Evolutionary conservation across 2,329 filamentous ascomycete species (phyloP).

Genomic region (Arthrinium puccinioides): DNA sequence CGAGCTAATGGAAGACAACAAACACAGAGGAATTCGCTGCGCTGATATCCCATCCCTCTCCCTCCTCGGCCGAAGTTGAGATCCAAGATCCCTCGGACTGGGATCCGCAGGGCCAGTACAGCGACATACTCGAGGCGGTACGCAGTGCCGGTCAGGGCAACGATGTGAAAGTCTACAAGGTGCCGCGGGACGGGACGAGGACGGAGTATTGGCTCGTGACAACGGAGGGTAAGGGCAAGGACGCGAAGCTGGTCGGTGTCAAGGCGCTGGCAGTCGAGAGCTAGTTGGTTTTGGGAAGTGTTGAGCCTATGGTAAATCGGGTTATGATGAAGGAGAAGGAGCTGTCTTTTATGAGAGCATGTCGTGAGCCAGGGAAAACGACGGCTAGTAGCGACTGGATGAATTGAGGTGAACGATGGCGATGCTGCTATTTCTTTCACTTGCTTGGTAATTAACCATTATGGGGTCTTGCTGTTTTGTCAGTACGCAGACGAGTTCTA

Average conservation of each 20-base stretch:
- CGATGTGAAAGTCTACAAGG: conserved; percentile 69
- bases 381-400: too few relatives aligned
- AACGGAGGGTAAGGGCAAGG: conserved; percentile 46
- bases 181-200: conserved; percentile 54
- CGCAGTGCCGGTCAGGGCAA: conserved; percentile 53
- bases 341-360: too few relatives aligned
- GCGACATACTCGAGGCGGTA: conserved; percentile 61
- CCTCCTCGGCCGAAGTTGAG: conserved; percentile 49
- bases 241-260: conserved; percentile 62
- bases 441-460: background rate
- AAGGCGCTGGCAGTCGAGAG: conserved; percentile 75
- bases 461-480: background rate
- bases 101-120: conserved; percentile 66
- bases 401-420: too few relatives aligned
- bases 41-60: conserved; percentile 53
- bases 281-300: conserved; percentile 23
- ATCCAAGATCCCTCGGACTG: conserved; percentile 65
- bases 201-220: conserved; percentile 76
- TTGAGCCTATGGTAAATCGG: too few relatives aligned
- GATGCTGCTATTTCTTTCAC: too few relatives aligned
- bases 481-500: background rate
- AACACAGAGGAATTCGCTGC: conserved; percentile 52
- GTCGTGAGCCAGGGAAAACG: too few relatives aligned
- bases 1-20: background rate
- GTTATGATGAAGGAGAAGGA: too few relatives aligned